Percentiles rank a stretch among this genome's conserved stretches.
Evolutionary conservation across 1,139 yeast genomes (phyloP).

Genomic region (Debaryomycetaceae sp.): DNA sequence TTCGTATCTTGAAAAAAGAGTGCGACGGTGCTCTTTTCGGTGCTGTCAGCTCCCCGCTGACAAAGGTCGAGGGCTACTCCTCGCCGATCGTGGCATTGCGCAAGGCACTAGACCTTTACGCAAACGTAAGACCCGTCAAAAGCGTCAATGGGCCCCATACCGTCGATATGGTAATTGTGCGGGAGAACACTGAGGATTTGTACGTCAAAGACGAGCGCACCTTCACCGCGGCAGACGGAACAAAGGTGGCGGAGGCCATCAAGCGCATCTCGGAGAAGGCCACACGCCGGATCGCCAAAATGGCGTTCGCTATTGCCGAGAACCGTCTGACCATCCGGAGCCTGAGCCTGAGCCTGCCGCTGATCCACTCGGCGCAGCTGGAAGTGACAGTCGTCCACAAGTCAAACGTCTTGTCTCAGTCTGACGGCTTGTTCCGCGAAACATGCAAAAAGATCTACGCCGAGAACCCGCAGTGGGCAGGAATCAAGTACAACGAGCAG

Average conservation of each 20-base stretch:
- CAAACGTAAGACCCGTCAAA: constrained; percentile 96
- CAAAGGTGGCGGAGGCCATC: constrained; percentile 92
- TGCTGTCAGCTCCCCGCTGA: constrained; percentile 91
- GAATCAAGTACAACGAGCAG: constrained; percentile 75
- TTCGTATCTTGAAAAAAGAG: constrained; percentile 60
- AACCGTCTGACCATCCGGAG: constrained; percentile 81
- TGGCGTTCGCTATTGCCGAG: constrained; percentile 86
- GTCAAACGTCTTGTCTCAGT: constrained; percentile 83
- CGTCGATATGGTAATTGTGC: constrained; percentile 93
- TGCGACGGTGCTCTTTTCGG: constrained; percentile 98
- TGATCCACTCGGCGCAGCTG: constrained; percentile 40
- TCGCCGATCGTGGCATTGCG: constrained; percentile 97
- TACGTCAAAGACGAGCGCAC: constrained; percentile 88
- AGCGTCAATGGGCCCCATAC: constrained; percentile 80
- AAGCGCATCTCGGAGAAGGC: constrained; percentile 91
- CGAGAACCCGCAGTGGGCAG: constrained; percentile 45
- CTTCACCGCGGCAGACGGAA: constrained; percentile 57
- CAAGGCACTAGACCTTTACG: constrained; percentile 87
- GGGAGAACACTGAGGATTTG: constrained; percentile 96
- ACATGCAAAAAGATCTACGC: constrained; percentile 71
- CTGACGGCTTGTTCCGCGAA: constrained; percentile 96
- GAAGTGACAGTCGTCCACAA: constrained; percentile 91
- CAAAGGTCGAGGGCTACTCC: constrained; percentile 91
- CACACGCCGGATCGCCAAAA: constrained; percentile 72
- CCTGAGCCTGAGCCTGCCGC: constrained; percentile 18